Base-by-base conservation (phyloP, 2,329 filamentous ascomycete species). In the Immersiporthe knoxdaviesiana region DNA sequence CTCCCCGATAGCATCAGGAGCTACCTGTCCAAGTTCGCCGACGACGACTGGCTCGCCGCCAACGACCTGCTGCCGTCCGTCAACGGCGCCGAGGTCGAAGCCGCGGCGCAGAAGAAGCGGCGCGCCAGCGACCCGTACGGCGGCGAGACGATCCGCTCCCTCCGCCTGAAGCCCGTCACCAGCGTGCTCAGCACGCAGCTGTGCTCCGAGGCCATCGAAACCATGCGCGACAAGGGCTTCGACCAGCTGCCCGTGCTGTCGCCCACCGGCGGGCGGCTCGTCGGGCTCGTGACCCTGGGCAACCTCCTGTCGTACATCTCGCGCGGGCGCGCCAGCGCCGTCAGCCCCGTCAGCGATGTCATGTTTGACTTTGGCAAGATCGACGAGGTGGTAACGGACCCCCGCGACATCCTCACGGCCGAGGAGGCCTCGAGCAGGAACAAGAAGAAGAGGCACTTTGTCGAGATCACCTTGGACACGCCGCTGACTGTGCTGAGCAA, bases 11-110 rank as follows among this genome's bases (percentile, higher is more conserved):
- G 94, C 82, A 98, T 99, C 78, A 88, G 96, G 77, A 97, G 93
- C 81, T 99, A 99, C 80, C 89, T 99, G 35, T 95, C 92, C 83
- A 99, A 99, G 87, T 99, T 99, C 78, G 94, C 94, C 73, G 96
- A 99, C 78, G 97, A 99, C 78, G 96, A 98, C 84, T 99, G 96
- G 97, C 90, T 99, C 68, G 94, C 94, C 16, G 96, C 96, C 72
- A 99, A 99, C 82, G 91, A 95, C 78, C 92, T 99, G 32, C 87
- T 98, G 35, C 88, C 92, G n/a, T 75, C 77, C 18, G 78, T 81
- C 72, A 80, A 81, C 72, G 82, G 80, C 21, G 52, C 85, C 82
- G 72, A 88, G 83, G 65, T 87, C 82, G 71, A 79, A 72, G 74
- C 77, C 72, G 77, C 81, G 60, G 72, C 75, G 35, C 76, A 79